A percentile compares a stretch with the other conserved stretches of the same genome.
These are phyloP conservation scores for Daucus carota DNA, from an alignment of 129 eudicot genomes.

Conservation along the genomic window DH1_v3.0 NC_030385.2:27155501-27156000, in stretches of 20 bases:
- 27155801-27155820: not conserved
- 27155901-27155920: slow-evolving; percentile 1
- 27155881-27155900: not conserved
- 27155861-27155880: not conserved
- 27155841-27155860: not conserved
- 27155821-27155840: not conserved
- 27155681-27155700: slow-evolving; percentile 85
- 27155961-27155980: slow-evolving; percentile 85
- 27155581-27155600: not conserved
- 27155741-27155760: not conserved
- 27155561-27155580: not conserved
- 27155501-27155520: slow-evolving; percentile 45
- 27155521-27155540: slow-evolving; percentile 69
- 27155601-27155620: not conserved
- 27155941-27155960: slow-evolving; percentile 78
- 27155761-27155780: no score
- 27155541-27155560: slow-evolving; percentile 42
- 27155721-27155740: not conserved
- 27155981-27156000: slow-evolving; percentile 93
- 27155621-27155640: slow-evolving; percentile 99
- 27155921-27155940: slow-evolving; percentile 70
- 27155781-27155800: not conserved
- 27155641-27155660: slow-evolving; percentile 92
- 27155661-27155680: slow-evolving; percentile 84
- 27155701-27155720: slow-evolving; percentile 29